Conservation (phyloP, 2,329 filamentous ascomycete species). For the Monosporascus cannonballus region DNA sequence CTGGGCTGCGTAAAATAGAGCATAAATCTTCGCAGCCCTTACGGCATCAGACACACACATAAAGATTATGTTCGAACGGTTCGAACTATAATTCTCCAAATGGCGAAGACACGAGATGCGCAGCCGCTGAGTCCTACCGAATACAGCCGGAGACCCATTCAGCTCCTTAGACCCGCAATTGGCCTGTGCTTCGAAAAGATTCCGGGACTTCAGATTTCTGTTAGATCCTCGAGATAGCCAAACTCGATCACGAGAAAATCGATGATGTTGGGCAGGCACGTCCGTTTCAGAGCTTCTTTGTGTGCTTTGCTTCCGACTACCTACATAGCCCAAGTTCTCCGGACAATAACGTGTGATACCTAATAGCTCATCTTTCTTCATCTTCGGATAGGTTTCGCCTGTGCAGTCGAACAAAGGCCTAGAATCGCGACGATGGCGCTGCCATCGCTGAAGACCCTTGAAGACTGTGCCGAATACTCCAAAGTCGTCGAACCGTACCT, state of each 20-base stretch:
- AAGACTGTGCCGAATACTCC: slow-evolving; percentile 71
- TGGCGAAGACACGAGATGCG: too few species aligned
- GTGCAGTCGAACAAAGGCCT: not conserved
- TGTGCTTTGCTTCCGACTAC: too few species aligned
- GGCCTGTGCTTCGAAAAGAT: not conserved
- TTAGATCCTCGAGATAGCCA: not conserved
- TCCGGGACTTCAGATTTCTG: not conserved
- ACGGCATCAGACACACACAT: too few species aligned
- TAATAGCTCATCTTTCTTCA: too few species aligned
- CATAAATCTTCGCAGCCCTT: too few species aligned
- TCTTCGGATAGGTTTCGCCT: too few species aligned
- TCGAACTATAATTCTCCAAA: too few species aligned
- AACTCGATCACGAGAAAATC: not conserved
- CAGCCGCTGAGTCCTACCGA: too few species aligned
- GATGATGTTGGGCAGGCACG: not conserved
- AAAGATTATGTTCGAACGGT: too few species aligned
- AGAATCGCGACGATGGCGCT: slow-evolving; percentile 51
- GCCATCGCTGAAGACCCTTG: slow-evolving; percentile 61
- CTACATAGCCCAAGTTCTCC: not conserved
- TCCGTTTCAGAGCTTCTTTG: too few species aligned
- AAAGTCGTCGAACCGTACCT: slow-evolving; percentile 71
- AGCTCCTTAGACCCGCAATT: not conserved
- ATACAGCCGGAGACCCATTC: not conserved
- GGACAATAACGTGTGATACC: too few species aligned
- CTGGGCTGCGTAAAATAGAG: too few species aligned